Evolutionary conservation across 202 grass and related monocot species (phyloP), one percentile per base, ranked within the genome.

Genomic region (Carex sylvatica): DNA sequence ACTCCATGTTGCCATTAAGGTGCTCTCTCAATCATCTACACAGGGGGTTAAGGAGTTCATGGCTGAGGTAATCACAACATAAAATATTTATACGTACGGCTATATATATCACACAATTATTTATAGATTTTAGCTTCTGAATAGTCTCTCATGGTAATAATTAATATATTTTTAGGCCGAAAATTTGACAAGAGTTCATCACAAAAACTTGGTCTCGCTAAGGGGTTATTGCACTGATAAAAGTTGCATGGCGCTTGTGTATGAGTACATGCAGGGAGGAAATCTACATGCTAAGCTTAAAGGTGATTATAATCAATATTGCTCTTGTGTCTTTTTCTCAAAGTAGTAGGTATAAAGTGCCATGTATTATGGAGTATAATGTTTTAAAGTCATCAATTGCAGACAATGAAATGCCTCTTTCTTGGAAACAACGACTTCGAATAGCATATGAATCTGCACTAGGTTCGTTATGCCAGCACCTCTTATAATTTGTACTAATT

Each of bases 201-300:
- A 85, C 58, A 85, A 2, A 54, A 67, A 79, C 35, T 55, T 85
- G 67, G 73, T 85, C 5, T 65, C 83, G 4, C 40, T 85, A 15
- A n/a, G 87, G 47, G 85, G 88, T 4, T 90, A 90, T 59, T 90
- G 85, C 44, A 84, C 58, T 6, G 84, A 90, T 82, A 67, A 31
- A 10, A 16, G 77, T 64, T 60, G 83, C 69, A 67, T 90, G 47
- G 84, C 84, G 2, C 88, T 90, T 76, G 64, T 90, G 5, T 90
- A 86, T 46, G 88, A 90, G 81, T 90, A 86, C 59, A 87, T 90
- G 88, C 31, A 80, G 31, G 72, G 82, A 73, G 88, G 84, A 62
- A 90, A 47, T 42, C 81, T 90, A 61, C 54, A 78, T 15, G 84
- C 84, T 28, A 78, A 87, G 79, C 84, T 90, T 11, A 61, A 4